Base-by-base conservation (phyloP, 495 filamentous ascomycete species). In the Terfezia claveryi region DNA sequence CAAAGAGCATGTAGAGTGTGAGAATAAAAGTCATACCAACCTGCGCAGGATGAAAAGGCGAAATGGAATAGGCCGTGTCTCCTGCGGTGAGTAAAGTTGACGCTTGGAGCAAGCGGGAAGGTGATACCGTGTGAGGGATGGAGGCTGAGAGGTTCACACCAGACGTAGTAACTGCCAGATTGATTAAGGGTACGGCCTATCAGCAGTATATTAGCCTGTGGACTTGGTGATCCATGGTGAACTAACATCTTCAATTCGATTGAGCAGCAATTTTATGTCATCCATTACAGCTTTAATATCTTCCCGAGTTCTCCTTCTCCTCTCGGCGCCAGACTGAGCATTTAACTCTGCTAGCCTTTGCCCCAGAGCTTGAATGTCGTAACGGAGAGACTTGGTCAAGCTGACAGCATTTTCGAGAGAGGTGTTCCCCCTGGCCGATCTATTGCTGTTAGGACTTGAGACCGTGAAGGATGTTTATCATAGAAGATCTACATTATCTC, bases 1-100 rank as follows among this genome's bases (percentile, higher is more conserved):
- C 74, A 64, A 96, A 99, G 6, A 95, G 78, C 92, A 99, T 96
- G 69, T 96, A 99, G 67, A 96, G 72, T 1, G 89, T 92, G 14
- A 96, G 66, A 0, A 77, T 85, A 63, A 95, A 96, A 0, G 80
- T 79, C 0, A 91, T 85, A 0, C 92, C 92, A 52, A 96, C 79
- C 60, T 95, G 92, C 38, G 87, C 78, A 1, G 85, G 74, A 8
- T 72, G 67, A 0, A 69, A 72, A 11, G 79, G 75, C 6, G 76
- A 71, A 60, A 79, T 71, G 6, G 76, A 75, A 66, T 92, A 96
- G 57, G 87, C 82, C 0, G 80, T 80, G 68, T 96, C 92, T 4
- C 87, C 88, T 51, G 83, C 80, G 38, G 80, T 92, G 37, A 99
- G 75, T 57, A 95, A 84, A 23, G 86, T 87, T 61, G 89, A 95